These are phyloP conservation scores for Exobasidium cylindrosporum DNA, from an alignment of 1,284 basidiomycete genomes.

Conservation along the genomic window DNA sequence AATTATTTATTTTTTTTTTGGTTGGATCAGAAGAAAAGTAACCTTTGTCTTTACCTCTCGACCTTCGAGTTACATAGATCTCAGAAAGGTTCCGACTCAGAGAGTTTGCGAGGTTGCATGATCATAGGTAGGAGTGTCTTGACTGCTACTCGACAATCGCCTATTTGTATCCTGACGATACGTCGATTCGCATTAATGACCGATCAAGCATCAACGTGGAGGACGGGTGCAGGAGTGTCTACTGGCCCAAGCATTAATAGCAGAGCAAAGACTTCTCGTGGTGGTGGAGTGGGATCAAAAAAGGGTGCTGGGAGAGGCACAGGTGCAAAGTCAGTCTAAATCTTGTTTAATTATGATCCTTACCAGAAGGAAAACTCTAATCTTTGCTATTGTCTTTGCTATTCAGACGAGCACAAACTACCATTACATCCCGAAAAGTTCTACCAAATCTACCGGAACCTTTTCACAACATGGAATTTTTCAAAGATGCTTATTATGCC, in stretches of 20 bases:
- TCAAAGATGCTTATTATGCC: conserved; percentile 34
- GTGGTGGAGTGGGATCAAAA: background rate
- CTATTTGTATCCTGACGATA: too few relatives aligned
- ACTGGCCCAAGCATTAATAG: background rate
- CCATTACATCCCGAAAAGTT: conserved; percentile 19
- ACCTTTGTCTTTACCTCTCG: too few relatives aligned
- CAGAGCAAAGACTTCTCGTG: background rate
- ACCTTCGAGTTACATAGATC: too few relatives aligned
- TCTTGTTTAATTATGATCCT: background rate
- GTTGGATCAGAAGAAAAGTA: too few relatives aligned
- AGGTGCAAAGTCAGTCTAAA: background rate
- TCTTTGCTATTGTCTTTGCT: background rate
- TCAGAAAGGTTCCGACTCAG: too few relatives aligned
- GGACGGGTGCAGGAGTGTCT: background rate
- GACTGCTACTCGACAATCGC: too few relatives aligned
- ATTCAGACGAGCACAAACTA: background rate
- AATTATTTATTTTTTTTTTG: too few relatives aligned
- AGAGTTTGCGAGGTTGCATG: too few relatives aligned
- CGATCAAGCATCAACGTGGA: background rate
- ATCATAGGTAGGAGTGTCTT: too few relatives aligned
- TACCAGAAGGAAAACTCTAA: background rate
- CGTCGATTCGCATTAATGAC: too few relatives aligned
- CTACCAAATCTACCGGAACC: conserved; percentile 28
- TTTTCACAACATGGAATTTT: conserved; percentile 25
- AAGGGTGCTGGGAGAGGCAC: background rate